Base-by-base conservation (phyloP, 1,284 basidiomycete genomes). In the Afroboletus lepidellus region DNA sequence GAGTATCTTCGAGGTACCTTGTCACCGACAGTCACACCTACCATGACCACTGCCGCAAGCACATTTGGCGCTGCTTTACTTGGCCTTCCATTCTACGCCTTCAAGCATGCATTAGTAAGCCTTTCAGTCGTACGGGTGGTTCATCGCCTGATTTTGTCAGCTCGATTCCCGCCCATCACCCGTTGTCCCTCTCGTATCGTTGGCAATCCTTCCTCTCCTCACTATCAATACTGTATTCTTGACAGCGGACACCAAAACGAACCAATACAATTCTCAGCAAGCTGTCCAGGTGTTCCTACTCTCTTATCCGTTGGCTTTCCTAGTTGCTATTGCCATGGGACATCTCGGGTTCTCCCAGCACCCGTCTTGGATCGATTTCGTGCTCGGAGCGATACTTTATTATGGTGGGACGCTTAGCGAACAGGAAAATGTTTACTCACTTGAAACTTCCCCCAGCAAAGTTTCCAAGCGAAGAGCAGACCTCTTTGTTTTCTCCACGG, bases 31-130 rank as follows among this genome's bases (percentile, higher is more conserved):
- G 65, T 87, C 16, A 83, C 79, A 29, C 74, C 72, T 27, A 76
- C 73, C 12, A 74, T 81, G 58, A 75, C 77, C 29, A 74, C 77
- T 13, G 79, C 81, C 20, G 74, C 77, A 5, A 79, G 76, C 53
- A 78, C 77, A 2, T 64, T 89, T 4, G 87, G 85, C 27, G 85
- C 85, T 33, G 80, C 79, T 21, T 52, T 82, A 15, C 75, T 88
- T 60, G 78, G 78, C 4, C 72, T 87, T 34, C 81, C 83, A 13
- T 74, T 87, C 48, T 90, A 88, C 59, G 59, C 77, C 16, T 80
- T 86, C 58, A 74, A 78, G 58, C 75, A 74, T 53, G 62, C 83
- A 8, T 51, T 86, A 54, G 87, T 88, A 61, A 57, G 82, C 68
- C n/a, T 16, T 30, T 32, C 8, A n/a, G 21, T 21, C 34, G 16